Percentiles rank a stretch among this genome's conserved stretches.
Evolutionary conservation across 2,329 filamentous ascomycete genomes (phyloP).

Genomic region (Cryoendolithus antarcticus): DNA sequence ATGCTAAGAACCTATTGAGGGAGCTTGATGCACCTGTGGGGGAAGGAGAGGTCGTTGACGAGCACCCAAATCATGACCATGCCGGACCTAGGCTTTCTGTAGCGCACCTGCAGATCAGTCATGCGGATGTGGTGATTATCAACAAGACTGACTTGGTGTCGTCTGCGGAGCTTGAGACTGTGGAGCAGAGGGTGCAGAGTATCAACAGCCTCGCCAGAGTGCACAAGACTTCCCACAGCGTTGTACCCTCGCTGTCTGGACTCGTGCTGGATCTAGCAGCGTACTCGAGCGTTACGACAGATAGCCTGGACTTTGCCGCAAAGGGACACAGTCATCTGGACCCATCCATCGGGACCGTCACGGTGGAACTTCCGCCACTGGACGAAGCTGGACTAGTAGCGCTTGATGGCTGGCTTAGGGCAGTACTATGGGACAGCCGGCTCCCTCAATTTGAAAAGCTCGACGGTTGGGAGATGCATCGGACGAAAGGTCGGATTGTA

Average conservation of each 20-base stretch:
- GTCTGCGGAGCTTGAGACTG: constrained; percentile 52
- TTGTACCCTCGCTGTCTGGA: constrained; percentile 71
- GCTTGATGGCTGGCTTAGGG: constrained; percentile 72
- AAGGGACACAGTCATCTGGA: constrained; percentile 89
- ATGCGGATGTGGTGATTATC: constrained; percentile 87
- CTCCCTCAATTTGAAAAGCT: constrained; percentile 8
- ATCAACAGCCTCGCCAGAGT: constrained; percentile 87
- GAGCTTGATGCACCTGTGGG: constrained; percentile 57
- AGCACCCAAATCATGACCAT: constrained; percentile 25
- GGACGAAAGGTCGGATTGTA: constrained; percentile 68
- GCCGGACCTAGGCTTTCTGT: constrained; percentile 68
- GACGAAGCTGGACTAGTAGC: constrained; percentile 42
- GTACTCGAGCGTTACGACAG: constrained; percentile 66
- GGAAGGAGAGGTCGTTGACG: constrained; percentile 15
- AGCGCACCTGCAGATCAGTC: constrained; percentile 90
- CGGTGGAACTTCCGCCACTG: constrained; percentile 55
- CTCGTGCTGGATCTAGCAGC: constrained; percentile 82
- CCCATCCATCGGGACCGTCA: constrained; percentile 73
- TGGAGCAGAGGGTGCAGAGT: constrained; percentile 59
- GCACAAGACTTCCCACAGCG: constrained; percentile 66
- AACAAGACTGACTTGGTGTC: constrained; percentile 87
- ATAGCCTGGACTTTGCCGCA: constrained; percentile 50
- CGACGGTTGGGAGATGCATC: constrained; percentile 63
- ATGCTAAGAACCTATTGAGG: constrained; percentile 81
- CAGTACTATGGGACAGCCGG: constrained; percentile 63